These are phyloP conservation scores for Samsoniella hepiali DNA, from an alignment of 2,329 filamentous ascomycete species.

Conservation along the genomic window DNA sequence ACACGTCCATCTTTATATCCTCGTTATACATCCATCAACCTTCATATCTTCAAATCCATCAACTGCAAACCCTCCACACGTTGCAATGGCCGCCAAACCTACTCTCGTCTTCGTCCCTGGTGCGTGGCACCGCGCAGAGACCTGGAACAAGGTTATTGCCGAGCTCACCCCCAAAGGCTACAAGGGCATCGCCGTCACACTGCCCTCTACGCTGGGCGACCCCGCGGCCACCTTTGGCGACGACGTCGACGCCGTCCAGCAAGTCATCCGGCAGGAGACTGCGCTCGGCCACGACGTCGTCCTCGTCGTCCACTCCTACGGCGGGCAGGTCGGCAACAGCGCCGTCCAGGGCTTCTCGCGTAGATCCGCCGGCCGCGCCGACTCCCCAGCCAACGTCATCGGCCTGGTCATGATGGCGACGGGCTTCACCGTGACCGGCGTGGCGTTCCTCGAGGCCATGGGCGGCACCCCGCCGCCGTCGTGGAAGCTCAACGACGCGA, in stretches of 20 bases:
- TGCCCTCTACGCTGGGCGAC: slow-evolving; percentile 37
- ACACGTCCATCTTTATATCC: not conserved
- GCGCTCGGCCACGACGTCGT: slow-evolving; percentile 40
- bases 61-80: not conserved
- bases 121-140: slow-evolving; percentile 43
- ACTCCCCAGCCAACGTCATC: slow-evolving; percentile 35
- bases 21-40: no score
- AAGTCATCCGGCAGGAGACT: slow-evolving; percentile 36
- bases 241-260: slow-evolving; percentile 39
- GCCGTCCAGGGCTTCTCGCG: slow-evolving; percentile 41
- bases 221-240: slow-evolving; percentile 38
- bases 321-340: slow-evolving; percentile 44
- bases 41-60: not conserved
- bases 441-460: slow-evolving; percentile 40
- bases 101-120: slow-evolving; percentile 45
- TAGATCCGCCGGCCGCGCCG: slow-evolving; percentile 17
- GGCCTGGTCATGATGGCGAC: slow-evolving; percentile 45
- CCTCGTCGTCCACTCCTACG: slow-evolving; percentile 48
- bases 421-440: slow-evolving; percentile 38
- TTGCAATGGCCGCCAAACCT: slow-evolving; percentile 22
- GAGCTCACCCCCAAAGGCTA: slow-evolving; percentile 32
- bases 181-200: slow-evolving; percentile 34
- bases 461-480: slow-evolving; percentile 41
- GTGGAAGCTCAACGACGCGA: slow-evolving; percentile 39
- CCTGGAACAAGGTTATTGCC: slow-evolving; percentile 35